phyloP scores from a whole-genome alignment of 2,329 filamentous ascomycete species.

The Clarireedia monteithiana region DNA sequence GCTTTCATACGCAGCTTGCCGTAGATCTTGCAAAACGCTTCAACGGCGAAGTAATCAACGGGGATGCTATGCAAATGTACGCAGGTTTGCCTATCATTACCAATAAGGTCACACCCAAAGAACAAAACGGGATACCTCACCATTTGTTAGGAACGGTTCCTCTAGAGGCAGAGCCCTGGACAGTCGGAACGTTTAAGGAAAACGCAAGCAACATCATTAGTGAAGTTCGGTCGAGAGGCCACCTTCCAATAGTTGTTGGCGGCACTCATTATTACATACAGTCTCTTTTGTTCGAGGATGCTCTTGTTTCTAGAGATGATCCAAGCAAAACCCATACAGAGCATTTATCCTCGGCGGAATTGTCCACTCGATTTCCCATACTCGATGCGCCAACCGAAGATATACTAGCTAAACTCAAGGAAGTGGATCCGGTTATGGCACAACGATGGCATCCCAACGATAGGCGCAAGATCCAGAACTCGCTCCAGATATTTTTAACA shows the following conservation, averaged over 20 bases:
- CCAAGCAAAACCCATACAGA: conserved; percentile 24
- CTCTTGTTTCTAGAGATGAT: conserved; percentile 41
- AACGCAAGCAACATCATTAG: conserved; percentile 62
- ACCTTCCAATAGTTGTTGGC: conserved; percentile 82
- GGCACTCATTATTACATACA: conserved; percentile 96
- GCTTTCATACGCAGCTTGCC: conserved; percentile 39
- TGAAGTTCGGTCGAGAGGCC: conserved; percentile 71
- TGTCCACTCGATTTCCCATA: conserved; percentile 53
- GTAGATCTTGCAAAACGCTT: conserved; percentile 77
- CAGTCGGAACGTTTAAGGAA: conserved; percentile 66
- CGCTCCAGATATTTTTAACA: conserved; percentile 80
- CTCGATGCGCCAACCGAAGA: conserved; percentile 62
- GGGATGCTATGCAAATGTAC: conserved; percentile 98
- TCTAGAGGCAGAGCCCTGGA: conserved; percentile 74
- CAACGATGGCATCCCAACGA: conserved; percentile 92
- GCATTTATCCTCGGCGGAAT: conserved; percentile 28
- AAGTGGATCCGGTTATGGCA: conserved; percentile 86
- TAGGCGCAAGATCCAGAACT: conserved; percentile 78
- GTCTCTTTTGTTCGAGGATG: conserved; percentile 73
- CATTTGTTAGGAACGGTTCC: conserved; percentile 78
- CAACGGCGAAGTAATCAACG: conserved; percentile 92
- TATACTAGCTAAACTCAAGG: conserved; percentile 63
- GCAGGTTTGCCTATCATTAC: conserved; percentile 86
- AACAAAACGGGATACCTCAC: conserved; percentile 75
- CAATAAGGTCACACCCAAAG: conserved; percentile 74